A percentile compares a stretch with the other conserved stretches of the same genome.
Conservation (phyloP, 345 rosid species). For the Noccaea caerulescens region DNA sequence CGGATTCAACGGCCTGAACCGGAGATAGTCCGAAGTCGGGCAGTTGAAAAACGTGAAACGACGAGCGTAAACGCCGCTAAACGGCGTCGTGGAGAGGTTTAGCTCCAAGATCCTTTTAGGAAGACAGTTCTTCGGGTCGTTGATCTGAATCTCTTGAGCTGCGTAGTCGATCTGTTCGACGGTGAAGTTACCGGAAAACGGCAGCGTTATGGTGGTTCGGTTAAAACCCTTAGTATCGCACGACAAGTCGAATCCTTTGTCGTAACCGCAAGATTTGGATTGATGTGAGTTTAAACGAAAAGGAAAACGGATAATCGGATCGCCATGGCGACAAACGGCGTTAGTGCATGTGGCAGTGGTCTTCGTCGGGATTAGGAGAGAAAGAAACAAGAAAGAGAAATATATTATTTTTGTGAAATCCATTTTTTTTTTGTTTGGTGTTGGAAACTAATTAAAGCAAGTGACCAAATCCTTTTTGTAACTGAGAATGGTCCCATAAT, state of each 20-base stretch:
- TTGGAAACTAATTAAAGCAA: conserved; percentile 31
- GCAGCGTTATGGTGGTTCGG: conserved; percentile 46
- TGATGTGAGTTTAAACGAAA: conserved; percentile 55
- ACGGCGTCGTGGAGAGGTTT: conserved; percentile 62
- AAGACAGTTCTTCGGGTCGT: conserved; percentile 64
- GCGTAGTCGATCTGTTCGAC: conserved; percentile 60
- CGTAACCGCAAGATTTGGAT: conserved; percentile 53
- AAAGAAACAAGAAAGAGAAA: conserved; percentile 32
- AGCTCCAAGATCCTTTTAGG: conserved; percentile 61
- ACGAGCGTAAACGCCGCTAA: conserved; percentile 48
- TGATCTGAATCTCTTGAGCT: conserved; percentile 67
- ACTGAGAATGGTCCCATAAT: conserved; percentile 20
- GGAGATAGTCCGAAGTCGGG: conserved; percentile 44
- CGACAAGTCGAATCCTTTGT: conserved; percentile 55
- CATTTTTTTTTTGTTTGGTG: conserved; percentile 30
- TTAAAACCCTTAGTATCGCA: conserved; percentile 49
- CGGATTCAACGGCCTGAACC: conserved; percentile 48
- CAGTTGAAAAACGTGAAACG: conserved; percentile 65
- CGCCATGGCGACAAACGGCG: conserved; percentile 47
- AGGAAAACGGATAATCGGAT: conserved; percentile 60
- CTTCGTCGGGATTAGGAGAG: conserved; percentile 28
- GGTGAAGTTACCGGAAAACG: conserved; percentile 53
- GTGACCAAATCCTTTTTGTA: conserved; percentile 33
- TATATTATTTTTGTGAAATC: conserved; percentile 15
- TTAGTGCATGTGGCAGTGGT: conserved; percentile 43